phyloP scores from a whole-genome alignment of 345 rosid genomes.

The Eucalyptus brandiana region DNA sequence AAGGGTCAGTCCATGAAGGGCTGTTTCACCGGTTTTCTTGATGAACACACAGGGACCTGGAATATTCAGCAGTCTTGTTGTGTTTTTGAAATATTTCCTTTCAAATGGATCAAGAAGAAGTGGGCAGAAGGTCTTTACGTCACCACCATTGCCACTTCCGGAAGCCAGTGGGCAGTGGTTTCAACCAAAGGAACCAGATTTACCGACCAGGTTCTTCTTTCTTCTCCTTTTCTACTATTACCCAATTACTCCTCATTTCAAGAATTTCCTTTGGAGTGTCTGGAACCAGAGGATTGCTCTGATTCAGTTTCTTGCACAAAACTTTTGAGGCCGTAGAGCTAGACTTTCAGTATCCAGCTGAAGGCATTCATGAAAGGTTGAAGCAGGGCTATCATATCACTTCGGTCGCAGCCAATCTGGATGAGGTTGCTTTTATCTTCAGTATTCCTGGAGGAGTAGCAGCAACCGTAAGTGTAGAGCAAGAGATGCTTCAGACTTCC shows the following conservation, averaged over 20 bases:
- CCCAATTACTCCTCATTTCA: no score
- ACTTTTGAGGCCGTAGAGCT: neutral
- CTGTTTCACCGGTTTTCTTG: neutral
- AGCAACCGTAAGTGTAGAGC: neutral
- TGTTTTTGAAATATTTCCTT: neutral
- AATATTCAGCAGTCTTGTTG: conserved; percentile 5
- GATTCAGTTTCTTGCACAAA: neutral
- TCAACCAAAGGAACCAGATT: neutral
- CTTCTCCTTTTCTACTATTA: neutral
- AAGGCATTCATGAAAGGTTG: neutral
- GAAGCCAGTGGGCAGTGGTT: conserved; percentile 5
- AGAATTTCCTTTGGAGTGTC: neutral
- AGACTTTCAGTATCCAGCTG: neutral
- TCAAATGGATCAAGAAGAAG: conserved; percentile 9
- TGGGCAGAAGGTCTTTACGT: conserved; percentile 13
- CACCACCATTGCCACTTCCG: conserved; percentile 6
- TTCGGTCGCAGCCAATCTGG: neutral
- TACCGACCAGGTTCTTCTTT: neutral
- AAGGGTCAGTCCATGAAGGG: conserved; percentile 28
- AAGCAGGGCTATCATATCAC: neutral
- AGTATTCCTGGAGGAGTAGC: neutral
- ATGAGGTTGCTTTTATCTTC: neutral
- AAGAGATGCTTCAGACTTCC: neutral
- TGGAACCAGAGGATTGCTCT: neutral
- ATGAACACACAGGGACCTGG: neutral